Evolutionary conservation across 805 yeast species (phyloP).

Genomic region (Schwanniomyces sp.): DNA sequence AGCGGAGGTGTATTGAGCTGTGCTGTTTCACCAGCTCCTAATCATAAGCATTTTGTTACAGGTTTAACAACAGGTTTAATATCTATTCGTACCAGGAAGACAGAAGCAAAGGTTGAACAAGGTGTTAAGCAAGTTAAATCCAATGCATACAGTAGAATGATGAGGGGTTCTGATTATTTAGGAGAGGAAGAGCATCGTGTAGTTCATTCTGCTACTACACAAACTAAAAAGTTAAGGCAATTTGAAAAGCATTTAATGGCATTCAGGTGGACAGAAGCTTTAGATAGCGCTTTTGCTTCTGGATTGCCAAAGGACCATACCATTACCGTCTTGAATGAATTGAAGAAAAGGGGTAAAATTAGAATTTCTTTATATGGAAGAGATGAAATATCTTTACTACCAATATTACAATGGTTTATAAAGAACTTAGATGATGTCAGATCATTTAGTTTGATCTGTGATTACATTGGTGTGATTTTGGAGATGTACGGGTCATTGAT

Average conservation of each 20-base stretch:
- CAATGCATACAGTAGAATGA: slow-evolving; percentile 73
- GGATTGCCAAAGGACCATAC: slow-evolving; percentile 82
- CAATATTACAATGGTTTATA: slow-evolving; percentile 80
- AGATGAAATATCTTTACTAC: slow-evolving; percentile 84
- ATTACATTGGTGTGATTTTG: slow-evolving; percentile 63
- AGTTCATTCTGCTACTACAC: slow-evolving; percentile 54
- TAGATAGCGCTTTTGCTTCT: slow-evolving; percentile 78
- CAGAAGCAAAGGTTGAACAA: slow-evolving; percentile 55
- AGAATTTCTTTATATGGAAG: slow-evolving; percentile 76
- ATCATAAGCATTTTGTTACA: slow-evolving; percentile 81
- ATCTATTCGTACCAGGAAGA: slow-evolving; percentile 83
- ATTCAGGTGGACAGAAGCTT: slow-evolving; percentile 90
- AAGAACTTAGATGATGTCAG: slow-evolving; percentile 79
- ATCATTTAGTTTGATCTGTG: slow-evolving; percentile 60
- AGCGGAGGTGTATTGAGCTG: slow-evolving; percentile 82
- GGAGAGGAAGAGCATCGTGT: slow-evolving; percentile 85
- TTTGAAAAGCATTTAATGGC: slow-evolving; percentile 84
- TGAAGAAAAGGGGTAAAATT: slow-evolving; percentile 86
- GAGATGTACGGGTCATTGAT: slow-evolving; percentile 77
- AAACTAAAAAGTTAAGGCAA: slow-evolving; percentile 64
- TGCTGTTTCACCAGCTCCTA: slow-evolving; percentile 77
- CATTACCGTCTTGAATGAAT: slow-evolving; percentile 78
- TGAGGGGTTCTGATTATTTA: slow-evolving; percentile 86
- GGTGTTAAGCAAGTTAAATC: slow-evolving; percentile 52
- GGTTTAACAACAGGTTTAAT: slow-evolving; percentile 89